phyloP scores from a whole-genome alignment of 768 basidiomycete genomes.

The Mycena leptocephala region DNA sequence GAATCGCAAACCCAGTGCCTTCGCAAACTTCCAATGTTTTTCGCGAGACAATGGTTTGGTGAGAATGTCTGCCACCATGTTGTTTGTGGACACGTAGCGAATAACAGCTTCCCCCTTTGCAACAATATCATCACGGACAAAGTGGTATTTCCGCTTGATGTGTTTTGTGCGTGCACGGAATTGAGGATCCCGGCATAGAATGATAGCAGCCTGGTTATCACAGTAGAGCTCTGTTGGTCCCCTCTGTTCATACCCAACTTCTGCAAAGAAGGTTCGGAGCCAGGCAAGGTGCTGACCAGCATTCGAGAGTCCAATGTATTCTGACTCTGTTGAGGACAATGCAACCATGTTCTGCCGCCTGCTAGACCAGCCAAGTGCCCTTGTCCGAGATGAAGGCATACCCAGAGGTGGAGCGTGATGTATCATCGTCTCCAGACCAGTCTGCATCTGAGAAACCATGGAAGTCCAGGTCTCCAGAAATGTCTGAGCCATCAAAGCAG shows the following conservation, averaged over 20 bases:
- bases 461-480: not conserved
- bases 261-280: not conserved
- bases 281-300: not conserved
- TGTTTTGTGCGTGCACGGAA: constrained; percentile 2
- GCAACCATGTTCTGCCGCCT: constrained; percentile 14
- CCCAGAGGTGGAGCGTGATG: not conserved
- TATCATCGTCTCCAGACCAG: not conserved
- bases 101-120: not conserved
- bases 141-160: not conserved
- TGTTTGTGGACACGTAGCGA: not conserved
- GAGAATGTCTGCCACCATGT: not conserved
- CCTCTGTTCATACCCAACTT: not conserved
- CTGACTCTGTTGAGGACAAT: constrained; percentile 2
- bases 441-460: constrained; percentile 4
- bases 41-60: not conserved
- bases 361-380: constrained; percentile 9
- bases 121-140: not conserved
- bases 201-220: not conserved
- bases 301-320: constrained; percentile 7
- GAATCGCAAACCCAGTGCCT: not conserved
- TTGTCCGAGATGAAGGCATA: not conserved
- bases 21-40: not conserved
- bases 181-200: not conserved
- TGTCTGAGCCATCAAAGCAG: not conserved
- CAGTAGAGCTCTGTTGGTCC: not conserved